Conservation (phyloP, 1,139 yeast species). For the Saccharomyces hybrid region DNA sequence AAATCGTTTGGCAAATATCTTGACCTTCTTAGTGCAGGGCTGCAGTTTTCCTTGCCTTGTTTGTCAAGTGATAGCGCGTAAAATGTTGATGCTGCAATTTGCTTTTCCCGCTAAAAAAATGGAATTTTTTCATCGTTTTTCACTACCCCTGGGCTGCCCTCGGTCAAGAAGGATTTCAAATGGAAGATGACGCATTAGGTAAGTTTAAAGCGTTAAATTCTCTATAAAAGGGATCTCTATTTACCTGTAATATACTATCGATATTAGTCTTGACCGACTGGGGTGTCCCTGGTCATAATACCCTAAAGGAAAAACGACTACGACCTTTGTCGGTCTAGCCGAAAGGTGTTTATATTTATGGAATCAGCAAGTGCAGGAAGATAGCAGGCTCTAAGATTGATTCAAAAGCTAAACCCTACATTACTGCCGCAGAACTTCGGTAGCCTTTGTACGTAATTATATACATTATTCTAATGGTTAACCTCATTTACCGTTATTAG, state of each 20-base stretch:
- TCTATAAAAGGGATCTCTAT: constrained; percentile 40
- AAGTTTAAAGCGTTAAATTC: background rate
- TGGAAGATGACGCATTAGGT: background rate
- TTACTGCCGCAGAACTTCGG: background rate
- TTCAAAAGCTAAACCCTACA: too few relatives aligned
- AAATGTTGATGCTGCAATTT: background rate
- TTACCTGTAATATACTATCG: background rate
- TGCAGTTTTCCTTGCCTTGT: background rate
- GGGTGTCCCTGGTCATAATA: background rate
- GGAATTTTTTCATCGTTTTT: background rate
- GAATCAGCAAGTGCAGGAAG: background rate
- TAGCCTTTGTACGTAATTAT: background rate
- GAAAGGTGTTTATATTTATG: too few relatives aligned
- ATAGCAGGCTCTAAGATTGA: background rate
- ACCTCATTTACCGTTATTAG: background rate
- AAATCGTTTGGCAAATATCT: background rate
- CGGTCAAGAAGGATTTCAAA: background rate
- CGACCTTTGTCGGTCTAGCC: too few relatives aligned
- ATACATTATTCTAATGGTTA: background rate
- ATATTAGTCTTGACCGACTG: background rate
- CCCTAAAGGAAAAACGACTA: too few relatives aligned
- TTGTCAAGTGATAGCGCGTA: background rate
- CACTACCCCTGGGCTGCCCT: background rate
- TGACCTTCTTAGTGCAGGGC: background rate
- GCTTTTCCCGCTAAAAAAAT: background rate